A percentile compares a stretch with the other conserved stretches of the same genome.
Evolutionary conservation across 176 grass and related monocot species (phyloP).

Genomic region (Rhynchospora pubera): DNA sequence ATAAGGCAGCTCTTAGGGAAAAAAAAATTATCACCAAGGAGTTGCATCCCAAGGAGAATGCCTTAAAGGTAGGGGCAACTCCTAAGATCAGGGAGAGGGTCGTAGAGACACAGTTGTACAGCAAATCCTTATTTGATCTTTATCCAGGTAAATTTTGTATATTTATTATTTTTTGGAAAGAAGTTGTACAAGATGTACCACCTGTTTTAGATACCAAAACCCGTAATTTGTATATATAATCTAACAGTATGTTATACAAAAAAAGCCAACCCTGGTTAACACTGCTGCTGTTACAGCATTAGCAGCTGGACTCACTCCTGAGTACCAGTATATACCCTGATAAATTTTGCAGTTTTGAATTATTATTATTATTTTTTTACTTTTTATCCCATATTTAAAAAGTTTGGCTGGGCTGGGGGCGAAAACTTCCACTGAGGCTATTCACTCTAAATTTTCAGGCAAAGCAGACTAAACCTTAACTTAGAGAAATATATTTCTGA

Average conservation of each 20-base stretch:
- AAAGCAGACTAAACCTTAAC: not conserved
- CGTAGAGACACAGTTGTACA: constrained; percentile 19
- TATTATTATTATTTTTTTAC: not conserved
- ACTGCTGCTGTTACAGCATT: no score
- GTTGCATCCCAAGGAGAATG: not conserved
- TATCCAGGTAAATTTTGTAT: constrained; percentile 47
- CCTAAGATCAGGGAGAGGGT: not conserved
- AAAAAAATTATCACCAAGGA: constrained; percentile 35
- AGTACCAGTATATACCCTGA: constrained; percentile 33
- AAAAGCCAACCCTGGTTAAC: no score
- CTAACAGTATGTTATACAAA: no score
- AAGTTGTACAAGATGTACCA: no score
- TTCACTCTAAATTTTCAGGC: not conserved
- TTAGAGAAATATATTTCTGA: not conserved
- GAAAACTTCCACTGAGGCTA: not conserved
- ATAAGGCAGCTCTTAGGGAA: constrained; percentile 13
- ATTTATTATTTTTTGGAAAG: no score
- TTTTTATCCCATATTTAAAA: not conserved
- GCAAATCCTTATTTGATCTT: constrained; percentile 52
- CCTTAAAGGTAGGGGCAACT: no score
- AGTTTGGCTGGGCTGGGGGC: not conserved
- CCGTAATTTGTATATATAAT: no score
- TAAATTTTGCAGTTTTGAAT: constrained; percentile 21
- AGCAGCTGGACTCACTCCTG: no score
- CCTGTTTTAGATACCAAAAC: no score